Base-by-base conservation (phyloP, 2,329 filamentous ascomycete genomes). In the Penicillium freii region DNA sequence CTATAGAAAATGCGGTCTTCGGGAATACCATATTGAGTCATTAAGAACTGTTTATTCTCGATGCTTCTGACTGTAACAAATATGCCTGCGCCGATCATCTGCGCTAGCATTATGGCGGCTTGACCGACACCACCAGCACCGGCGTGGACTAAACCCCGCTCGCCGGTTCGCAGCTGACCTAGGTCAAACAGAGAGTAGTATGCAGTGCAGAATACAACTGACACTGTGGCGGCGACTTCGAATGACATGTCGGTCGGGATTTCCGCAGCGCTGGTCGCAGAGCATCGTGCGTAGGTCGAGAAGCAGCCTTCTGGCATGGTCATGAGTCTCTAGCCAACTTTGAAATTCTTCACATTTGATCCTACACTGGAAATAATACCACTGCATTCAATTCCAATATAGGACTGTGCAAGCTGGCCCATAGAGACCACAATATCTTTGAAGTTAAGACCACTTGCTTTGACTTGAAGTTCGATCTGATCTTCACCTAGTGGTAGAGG, bases 401-500 rank as follows among this genome's bases (percentile, higher is more conserved):
- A 69, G 0, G 60, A 52, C 21, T 66, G 65, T 10, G 60, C 58
- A 7, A 73, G 29, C 40, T 75, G 71, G 5, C 75, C 75, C 69
- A 74, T 73, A 1, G 70, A 62, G 5, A 73, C 66, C 48, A 72
- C 68, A 21, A 75, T 67, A 57, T 76, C 73, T 23, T 69, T 69
- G 61, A 74, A 73, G 53, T 75, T 75, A 33, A 76, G 60, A 17
- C 70, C 68, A 0, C 65, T 66, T 9, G 72, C 72, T 47, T 74
- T 75, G 52, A 73, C 68, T 44, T 71, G 65, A 31, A 77, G 64
- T 33, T 75, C 73, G 11, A 76, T 65, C 1, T 71, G 54, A 23
- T 72, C 59, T 5, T 64, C 64, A 9, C 47, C 45, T 25, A 67
- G 29, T 8, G 60, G 60, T 13, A 29, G 29, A 9, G 54, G 51